Base-by-base conservation (phyloP, 1,139 yeast genomes). In the Diutina catenulata region DNA sequence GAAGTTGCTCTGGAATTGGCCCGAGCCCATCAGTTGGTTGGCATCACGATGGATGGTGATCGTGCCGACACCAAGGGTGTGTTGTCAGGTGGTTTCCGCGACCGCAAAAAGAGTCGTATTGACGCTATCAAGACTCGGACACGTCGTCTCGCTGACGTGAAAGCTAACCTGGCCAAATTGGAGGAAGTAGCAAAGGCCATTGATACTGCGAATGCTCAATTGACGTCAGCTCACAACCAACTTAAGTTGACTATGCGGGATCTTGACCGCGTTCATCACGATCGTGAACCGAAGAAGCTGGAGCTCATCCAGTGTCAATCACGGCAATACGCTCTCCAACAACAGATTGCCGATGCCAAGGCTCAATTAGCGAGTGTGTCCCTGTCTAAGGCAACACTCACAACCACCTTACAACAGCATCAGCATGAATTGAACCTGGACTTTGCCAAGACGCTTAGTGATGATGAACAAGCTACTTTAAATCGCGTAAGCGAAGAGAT, bases 21-120 rank as follows among this genome's bases (percentile, higher is more conserved):
- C 0, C 73, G 73, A 40, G 59, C 62, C 6, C 74, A 66, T 50
- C 74, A 74, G 31, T 60, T 88, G 27, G 79, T 74, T 47, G 86
- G 95, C 1, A 81, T 91, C 23, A 91, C 98, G 0, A 62, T 91
- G 25, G 94, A 84, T 56, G 98, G 98, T 46, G 97, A 91, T 53
- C 68, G 84, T 46, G 86, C 86, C 35, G 94, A 86, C 48, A 74
- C 73, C 38, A 75, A 68, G 45, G 98, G 98, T 55, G 82, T 80
- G 2, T 59, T 91, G 39, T 78, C 87, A 14, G 98, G 98, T 58
- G 98, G 98, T 38, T 87, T 72, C 51, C 70, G 83, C 47, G 94
- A 86, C 50, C 70, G 68, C 45, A 70, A 74, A 46, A 63, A 62
- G 36, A 80, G 88, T 0, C 67, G 93, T 45, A 58, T 88, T 37